Evolutionary conservation across 1,284 basidiomycete genomes (phyloP).

Genomic region (Pyrrhoderma noxium): DNA sequence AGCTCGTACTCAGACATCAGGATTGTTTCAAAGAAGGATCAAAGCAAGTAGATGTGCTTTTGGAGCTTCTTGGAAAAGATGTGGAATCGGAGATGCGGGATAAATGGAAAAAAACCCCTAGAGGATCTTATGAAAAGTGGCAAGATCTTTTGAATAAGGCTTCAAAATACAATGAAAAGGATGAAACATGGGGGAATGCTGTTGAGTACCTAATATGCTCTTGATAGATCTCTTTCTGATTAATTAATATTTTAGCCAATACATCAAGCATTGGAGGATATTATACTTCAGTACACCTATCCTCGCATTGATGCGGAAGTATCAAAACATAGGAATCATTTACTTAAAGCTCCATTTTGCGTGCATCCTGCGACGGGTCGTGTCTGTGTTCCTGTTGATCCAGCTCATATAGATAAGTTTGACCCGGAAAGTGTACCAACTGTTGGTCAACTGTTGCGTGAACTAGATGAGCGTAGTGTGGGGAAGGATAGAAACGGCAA

Average conservation of each 20-base stretch:
- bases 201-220: not conserved
- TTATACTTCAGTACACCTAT: conserved; percentile 93
- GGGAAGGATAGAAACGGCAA: conserved; percentile 23
- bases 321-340: conserved; percentile 94
- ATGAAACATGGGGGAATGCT: not conserved
- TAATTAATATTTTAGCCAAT: not conserved
- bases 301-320: conserved; percentile 96
- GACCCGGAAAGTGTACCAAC: conserved; percentile 85
- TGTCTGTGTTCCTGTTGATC: conserved; percentile 91
- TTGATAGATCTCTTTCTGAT: not conserved
- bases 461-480: conserved; percentile 52
- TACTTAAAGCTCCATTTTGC: conserved; percentile 97
- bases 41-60: conserved; percentile 68
- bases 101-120: conserved; percentile 55
- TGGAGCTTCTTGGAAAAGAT: conserved; percentile 62
- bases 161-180: conserved; percentile 3
- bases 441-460: conserved; percentile 72
- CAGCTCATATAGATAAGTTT: conserved; percentile 71
- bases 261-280: conserved; percentile 64
- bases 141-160: conserved; percentile 39
- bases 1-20: conserved; percentile 79
- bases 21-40: conserved; percentile 66
- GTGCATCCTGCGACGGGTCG: conserved; percentile 95
- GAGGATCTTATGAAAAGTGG: conserved; percentile 69
- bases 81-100: conserved; percentile 41